Percentiles rank a stretch among this genome's conserved stretches.
Conservation (phyloP, 306 rosid species). For the Inga laurina region DNA sequence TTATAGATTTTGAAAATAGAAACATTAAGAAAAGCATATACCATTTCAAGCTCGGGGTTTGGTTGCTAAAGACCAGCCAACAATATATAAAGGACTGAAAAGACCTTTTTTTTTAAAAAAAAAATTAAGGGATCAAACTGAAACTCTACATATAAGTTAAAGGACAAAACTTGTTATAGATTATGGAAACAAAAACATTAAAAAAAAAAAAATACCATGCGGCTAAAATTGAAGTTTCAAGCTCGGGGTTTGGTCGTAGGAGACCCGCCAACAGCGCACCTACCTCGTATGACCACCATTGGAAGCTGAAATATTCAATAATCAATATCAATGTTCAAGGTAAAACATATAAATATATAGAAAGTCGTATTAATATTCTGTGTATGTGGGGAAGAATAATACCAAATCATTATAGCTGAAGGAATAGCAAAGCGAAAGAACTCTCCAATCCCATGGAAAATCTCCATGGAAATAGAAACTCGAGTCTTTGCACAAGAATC, state of each 20-base stretch:
- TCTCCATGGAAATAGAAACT: conserved; percentile 44
- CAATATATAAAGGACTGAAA: too few species aligned
- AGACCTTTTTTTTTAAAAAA: too few species aligned
- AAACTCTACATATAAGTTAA: too few species aligned
- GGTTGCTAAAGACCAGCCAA: conserved; percentile 62
- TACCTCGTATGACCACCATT: not conserved
- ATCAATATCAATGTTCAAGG: not conserved
- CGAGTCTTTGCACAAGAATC: conserved; percentile 48
- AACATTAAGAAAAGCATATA: not conserved
- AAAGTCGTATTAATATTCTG: not conserved
- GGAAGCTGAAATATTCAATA: conserved; percentile 47
- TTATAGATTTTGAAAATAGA: not conserved
- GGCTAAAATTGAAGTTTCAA: conserved; percentile 73
- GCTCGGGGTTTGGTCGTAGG: conserved; percentile 67
- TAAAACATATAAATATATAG: not conserved
- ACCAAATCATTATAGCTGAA: conserved; percentile 85
- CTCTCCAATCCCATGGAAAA: conserved; percentile 60
- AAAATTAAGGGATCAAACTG: too few species aligned
- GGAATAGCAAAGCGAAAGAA: conserved; percentile 66
- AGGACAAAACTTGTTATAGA: too few species aligned
- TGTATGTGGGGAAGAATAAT: not conserved
- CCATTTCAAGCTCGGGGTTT: conserved; percentile 75
- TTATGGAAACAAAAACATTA: not conserved
- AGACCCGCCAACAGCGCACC: conserved; percentile 49
- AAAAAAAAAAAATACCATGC: conserved; percentile 31